These are phyloP conservation scores for Lathyrus sativus DNA, from an alignment of 306 rosid species.

Conservation along the genomic window DNA sequence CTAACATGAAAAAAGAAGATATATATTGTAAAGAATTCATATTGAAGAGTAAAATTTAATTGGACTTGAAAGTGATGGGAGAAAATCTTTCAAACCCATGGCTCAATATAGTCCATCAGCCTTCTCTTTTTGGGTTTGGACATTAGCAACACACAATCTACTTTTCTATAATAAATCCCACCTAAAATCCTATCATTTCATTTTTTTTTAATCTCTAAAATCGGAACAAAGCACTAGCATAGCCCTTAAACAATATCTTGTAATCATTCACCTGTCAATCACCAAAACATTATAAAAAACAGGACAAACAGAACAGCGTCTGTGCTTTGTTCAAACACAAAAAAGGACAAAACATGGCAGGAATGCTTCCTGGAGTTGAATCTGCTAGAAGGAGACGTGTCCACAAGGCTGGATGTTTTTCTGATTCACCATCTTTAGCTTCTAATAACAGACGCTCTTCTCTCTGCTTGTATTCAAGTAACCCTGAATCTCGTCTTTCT, in stretches of 20 bases:
- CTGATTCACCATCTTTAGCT: slow-evolving; percentile 44
- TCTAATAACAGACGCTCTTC: slow-evolving; percentile 54
- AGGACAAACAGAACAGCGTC: background rate
- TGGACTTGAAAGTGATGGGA: background rate
- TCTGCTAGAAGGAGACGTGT: slow-evolving; percentile 72
- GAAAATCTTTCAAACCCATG: background rate
- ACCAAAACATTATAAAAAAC: slow-evolving; percentile 14
- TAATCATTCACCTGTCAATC: background rate
- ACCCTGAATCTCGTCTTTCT: slow-evolving; percentile 51
- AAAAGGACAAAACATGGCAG: slow-evolving; percentile 52
- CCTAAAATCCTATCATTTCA: background rate
- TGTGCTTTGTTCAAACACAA: background rate
- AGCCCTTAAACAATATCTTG: background rate
- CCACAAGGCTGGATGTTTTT: slow-evolving; percentile 46
- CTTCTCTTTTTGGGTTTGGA: background rate
- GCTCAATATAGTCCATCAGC: slow-evolving; percentile 1
- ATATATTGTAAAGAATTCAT: too few relatives aligned
- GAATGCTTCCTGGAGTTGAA: slow-evolving; percentile 92
- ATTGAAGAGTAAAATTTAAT: background rate
- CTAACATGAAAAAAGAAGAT: too few relatives aligned
- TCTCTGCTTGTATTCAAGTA: slow-evolving; percentile 66
- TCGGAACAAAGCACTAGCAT: background rate
- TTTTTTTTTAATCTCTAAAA: background rate
- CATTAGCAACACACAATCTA: background rate
- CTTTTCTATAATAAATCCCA: background rate